phyloP scores from a whole-genome alignment of 2,329 filamentous ascomycete genomes.

The Stemphylium vesicarium region DNA sequence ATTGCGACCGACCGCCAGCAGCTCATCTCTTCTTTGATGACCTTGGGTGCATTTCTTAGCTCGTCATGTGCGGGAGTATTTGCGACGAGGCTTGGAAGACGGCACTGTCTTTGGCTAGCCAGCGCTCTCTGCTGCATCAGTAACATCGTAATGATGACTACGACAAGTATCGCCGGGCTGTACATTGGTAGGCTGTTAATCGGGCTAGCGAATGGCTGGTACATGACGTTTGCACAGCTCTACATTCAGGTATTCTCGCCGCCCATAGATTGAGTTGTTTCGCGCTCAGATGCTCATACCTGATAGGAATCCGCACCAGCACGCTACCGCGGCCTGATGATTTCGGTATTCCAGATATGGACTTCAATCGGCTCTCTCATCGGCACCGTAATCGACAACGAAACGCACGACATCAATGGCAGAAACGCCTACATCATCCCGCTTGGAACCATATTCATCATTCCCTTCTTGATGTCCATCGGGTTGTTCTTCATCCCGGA shows the following conservation, averaged over 20 bases:
- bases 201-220: slow-evolving; percentile 58
- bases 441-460: slow-evolving; percentile 60
- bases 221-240: slow-evolving; percentile 62
- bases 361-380: slow-evolving; percentile 53
- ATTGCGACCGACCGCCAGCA: slow-evolving; percentile 51
- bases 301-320: slow-evolving; percentile 55
- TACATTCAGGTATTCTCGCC: slow-evolving; percentile 52
- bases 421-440: slow-evolving; percentile 53
- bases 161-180: slow-evolving; percentile 58
- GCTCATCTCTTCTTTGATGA: slow-evolving; percentile 56
- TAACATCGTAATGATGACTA: slow-evolving; percentile 62
- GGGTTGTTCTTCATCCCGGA: slow-evolving; percentile 47
- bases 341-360: slow-evolving; percentile 58
- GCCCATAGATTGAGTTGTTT: not conserved
- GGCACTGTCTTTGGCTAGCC: slow-evolving; percentile 55
- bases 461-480: slow-evolving; percentile 56
- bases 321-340: slow-evolving; percentile 58
- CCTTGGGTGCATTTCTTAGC: slow-evolving; percentile 53
- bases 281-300: not conserved
- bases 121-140: slow-evolving; percentile 57
- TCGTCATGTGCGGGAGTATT: slow-evolving; percentile 48
- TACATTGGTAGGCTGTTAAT: slow-evolving; percentile 64
- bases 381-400: slow-evolving; percentile 61
- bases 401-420: slow-evolving; percentile 37
- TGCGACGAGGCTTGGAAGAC: slow-evolving; percentile 50